Evolutionary conservation across 768 basidiomycete genomes (phyloP).

Genomic region (Ramaria sp.): DNA sequence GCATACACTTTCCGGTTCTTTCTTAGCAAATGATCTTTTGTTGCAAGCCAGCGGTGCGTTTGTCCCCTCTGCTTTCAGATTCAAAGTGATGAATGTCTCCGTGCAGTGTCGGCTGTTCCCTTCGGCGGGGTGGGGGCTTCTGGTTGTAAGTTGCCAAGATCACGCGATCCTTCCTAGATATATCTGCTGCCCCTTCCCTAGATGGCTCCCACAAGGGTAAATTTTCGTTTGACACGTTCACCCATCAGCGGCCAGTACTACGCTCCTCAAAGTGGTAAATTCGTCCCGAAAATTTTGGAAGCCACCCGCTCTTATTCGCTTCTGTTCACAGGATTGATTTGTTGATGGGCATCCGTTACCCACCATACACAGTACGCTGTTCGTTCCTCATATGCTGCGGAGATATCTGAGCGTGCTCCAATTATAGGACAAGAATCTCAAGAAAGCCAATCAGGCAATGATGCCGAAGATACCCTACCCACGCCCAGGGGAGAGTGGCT

Average conservation of each 20-base stretch:
- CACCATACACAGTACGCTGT: constrained; percentile 13
- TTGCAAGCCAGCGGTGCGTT: constrained; percentile 10
- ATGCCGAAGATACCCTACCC: background rate
- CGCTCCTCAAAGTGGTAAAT: constrained; percentile 8
- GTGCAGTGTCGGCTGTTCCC: constrained; percentile 9
- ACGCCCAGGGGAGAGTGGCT: constrained; percentile 1
- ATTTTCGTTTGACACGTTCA: constrained; percentile 19
- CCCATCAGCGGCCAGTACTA: constrained; percentile 13
- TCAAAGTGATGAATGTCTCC: background rate
- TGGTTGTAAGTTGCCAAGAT: constrained; percentile 11
- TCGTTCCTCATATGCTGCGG: background rate
- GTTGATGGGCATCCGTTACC: constrained; percentile 12
- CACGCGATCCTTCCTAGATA: background rate
- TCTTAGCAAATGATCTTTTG: constrained; percentile 19
- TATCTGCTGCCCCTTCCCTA: background rate
- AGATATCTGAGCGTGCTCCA: background rate
- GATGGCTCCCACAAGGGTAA: constrained; percentile 17
- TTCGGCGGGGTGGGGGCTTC: constrained; percentile 13
- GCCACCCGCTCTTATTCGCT: background rate
- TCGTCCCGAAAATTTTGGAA: background rate
- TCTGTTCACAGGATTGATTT: constrained; percentile 9
- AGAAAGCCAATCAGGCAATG: background rate
- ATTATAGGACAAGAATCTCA: background rate
- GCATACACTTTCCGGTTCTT: constrained; percentile 16
- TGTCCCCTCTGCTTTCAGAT: background rate